Evolutionary conservation across 2,329 filamentous ascomycete genomes (phyloP), one percentile per base, ranked within the genome.

Genomic region (Trichoderma asperellum): DNA sequence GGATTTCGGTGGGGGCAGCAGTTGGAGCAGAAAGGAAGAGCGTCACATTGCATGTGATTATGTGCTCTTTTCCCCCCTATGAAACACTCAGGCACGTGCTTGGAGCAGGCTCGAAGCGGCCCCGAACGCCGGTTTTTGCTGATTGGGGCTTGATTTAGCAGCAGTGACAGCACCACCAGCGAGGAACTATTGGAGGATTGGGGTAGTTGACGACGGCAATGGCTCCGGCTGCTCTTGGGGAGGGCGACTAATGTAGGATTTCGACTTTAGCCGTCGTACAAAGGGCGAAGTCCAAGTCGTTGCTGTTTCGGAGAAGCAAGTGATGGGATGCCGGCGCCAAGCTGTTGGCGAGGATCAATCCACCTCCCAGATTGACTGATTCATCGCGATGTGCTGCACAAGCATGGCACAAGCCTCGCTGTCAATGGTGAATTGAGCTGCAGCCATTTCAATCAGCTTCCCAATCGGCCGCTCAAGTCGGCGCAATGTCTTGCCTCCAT

Each of bases 11-110:
- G 53, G 63, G 56, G 53, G 40, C 47, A 53, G 53, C 24, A 49
- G 53, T 49, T 66, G 37, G 63, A 40, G 53, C 53, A 56, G 29
- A 47, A 35, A 7, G 24, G 55, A 29, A 5, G 21, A 35, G 52
- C 64, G 65, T 68, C 65, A 56, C 65, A 68, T 60, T 57, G 57
- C 65, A 68, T 68, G 65, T 68, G 65, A 68, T 68, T 61, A 49
- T 43, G 47, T 43, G 40, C 40, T 43, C 18, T 43, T 27, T 55
- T 61, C 37, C n/a, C n/a, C 21, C 10, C 11, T 5, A 24, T 24
- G 47, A 24, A 40, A 47, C 40, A 43, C 56, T n/a, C 56, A 52
- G 47, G 43, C 65, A 68, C 57, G 65, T 68, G 65, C 65, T 61
- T 37, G 43, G 34, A 40, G 55, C 55, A 35, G 29, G 52, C 16